Conservation (phyloP, 2,329 filamentous ascomycete species). For the Aspergillus neoniger region DNA sequence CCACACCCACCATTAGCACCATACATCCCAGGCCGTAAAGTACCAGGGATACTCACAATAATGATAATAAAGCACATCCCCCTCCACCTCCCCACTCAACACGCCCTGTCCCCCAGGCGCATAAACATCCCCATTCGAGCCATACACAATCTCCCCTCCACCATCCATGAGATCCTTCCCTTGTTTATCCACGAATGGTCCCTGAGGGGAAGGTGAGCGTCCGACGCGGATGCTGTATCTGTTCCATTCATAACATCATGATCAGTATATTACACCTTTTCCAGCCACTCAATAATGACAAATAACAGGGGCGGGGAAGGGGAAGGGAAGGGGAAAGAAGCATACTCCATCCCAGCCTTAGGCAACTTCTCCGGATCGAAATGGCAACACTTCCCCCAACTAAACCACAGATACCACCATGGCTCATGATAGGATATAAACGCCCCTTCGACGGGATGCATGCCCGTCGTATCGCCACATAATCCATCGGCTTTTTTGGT, state of each 20-base stretch:
- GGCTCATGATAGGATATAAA: constrained; percentile 32
- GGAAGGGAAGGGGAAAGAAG: not conserved
- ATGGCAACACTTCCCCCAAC: constrained; percentile 37
- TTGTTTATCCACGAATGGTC: constrained; percentile 59
- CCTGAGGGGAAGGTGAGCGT: constrained; percentile 54
- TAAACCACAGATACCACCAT: constrained; percentile 41
- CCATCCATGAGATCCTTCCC: constrained; percentile 55
- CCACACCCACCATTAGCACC: not conserved
- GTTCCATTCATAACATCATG: not conserved
- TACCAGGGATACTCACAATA: constrained; percentile 28
- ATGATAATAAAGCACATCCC: constrained; percentile 39
- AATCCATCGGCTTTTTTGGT: constrained; percentile 27
- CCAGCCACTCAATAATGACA: not conserved
- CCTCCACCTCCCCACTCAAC: constrained; percentile 47
- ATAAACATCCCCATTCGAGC: constrained; percentile 62
- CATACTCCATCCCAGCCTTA: constrained; percentile 54
- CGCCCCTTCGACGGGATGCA: constrained; percentile 36
- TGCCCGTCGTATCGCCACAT: constrained; percentile 33
- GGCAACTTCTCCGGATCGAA: constrained; percentile 42
- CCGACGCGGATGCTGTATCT: constrained; percentile 67
- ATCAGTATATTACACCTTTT: constrained; percentile 48
- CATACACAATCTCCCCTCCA: constrained; percentile 63
- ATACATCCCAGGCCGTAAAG: no score
- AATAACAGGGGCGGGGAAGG: no score
- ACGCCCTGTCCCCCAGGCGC: constrained; percentile 68